A percentile compares a stretch with the other conserved stretches of the same genome.
Conservation (phyloP, 371 early-diverging fungal genomes). For the Saksenaea vasiformis region DNA sequence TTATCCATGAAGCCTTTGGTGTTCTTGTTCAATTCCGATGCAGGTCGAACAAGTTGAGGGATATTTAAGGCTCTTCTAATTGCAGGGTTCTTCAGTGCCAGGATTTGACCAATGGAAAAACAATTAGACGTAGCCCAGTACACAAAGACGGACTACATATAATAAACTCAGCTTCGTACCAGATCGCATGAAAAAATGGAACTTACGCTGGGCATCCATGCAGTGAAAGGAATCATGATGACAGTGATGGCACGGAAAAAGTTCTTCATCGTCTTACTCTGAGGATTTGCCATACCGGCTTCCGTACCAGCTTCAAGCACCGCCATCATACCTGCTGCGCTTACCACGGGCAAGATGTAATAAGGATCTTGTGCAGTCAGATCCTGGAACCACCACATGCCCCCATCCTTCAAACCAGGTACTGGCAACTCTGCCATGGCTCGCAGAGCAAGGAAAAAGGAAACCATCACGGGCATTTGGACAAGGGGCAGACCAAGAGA, state of each 20-base stretch:
- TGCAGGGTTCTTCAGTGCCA: constrained; percentile 58
- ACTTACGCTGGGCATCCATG: constrained; percentile 77
- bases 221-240: constrained; percentile 68
- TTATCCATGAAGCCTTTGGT: constrained; percentile 51
- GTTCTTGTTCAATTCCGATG: constrained; percentile 47
- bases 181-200: background rate
- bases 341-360: constrained; percentile 78
- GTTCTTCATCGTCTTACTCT: constrained; percentile 63
- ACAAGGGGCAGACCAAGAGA: constrained; percentile 65
- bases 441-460: constrained; percentile 86
- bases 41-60: constrained; percentile 53
- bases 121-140: constrained; percentile 85
- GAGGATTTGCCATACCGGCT: constrained; percentile 51
- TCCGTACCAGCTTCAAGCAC: constrained; percentile 76
- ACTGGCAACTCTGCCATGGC: constrained; percentile 84
- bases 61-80: constrained; percentile 62
- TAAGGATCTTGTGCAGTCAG: constrained; percentile 82
- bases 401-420: constrained; percentile 80
- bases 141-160: constrained; percentile 71
- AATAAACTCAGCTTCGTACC: background rate
- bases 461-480: constrained; percentile 88
- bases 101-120: constrained; percentile 72
- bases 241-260: constrained; percentile 69
- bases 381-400: constrained; percentile 84
- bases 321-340: constrained; percentile 72